Evolutionary conservation across 495 filamentous ascomycete species (phyloP).

Genomic region (Amphirosellinia nigrospora): DNA sequence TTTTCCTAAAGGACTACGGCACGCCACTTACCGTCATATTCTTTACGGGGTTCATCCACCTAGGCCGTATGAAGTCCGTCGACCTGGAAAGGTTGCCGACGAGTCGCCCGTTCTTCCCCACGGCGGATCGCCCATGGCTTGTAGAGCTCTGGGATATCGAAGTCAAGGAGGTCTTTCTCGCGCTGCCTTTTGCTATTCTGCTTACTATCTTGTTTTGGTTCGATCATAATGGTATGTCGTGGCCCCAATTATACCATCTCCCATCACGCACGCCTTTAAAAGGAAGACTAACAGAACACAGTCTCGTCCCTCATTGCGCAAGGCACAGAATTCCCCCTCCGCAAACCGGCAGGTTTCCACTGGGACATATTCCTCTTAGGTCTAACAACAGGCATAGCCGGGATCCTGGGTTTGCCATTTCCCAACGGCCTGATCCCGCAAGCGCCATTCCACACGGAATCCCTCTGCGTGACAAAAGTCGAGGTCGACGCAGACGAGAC

Average conservation of each 20-base stretch:
- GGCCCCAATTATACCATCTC: not conserved
- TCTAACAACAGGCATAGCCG: conserved; percentile 82
- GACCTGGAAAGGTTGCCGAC: conserved; percentile 70
- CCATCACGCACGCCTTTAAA: not conserved
- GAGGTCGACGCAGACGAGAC: conserved; percentile 61
- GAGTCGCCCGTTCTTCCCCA: conserved; percentile 82
- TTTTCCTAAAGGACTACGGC: conserved; percentile 85
- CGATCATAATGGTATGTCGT: conserved; percentile 77
- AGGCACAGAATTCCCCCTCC: conserved; percentile 88
- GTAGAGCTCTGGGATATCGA: conserved; percentile 86
- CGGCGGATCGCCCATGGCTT: conserved; percentile 78
- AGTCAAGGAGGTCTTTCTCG: conserved; percentile 79
- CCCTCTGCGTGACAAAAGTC: conserved; percentile 75
- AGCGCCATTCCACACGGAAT: conserved; percentile 89
- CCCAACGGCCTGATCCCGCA: conserved; percentile 94
- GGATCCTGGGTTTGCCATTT: conserved; percentile 84
- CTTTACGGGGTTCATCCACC: conserved; percentile 86
- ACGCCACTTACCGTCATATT: conserved; percentile 83
- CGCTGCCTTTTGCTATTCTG: conserved; percentile 85
- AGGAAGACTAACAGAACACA: conserved; percentile 34
- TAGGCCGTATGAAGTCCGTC: conserved; percentile 76
- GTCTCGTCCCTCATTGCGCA: conserved; percentile 90
- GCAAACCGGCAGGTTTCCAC: conserved; percentile 93
- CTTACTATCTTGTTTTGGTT: conserved; percentile 92
- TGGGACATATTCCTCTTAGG: conserved; percentile 96